Evolutionary conservation across 352 stramenopile species (phyloP), one percentile per base, ranked within the genome.

Genomic region (Phytophthora brassicae): DNA sequence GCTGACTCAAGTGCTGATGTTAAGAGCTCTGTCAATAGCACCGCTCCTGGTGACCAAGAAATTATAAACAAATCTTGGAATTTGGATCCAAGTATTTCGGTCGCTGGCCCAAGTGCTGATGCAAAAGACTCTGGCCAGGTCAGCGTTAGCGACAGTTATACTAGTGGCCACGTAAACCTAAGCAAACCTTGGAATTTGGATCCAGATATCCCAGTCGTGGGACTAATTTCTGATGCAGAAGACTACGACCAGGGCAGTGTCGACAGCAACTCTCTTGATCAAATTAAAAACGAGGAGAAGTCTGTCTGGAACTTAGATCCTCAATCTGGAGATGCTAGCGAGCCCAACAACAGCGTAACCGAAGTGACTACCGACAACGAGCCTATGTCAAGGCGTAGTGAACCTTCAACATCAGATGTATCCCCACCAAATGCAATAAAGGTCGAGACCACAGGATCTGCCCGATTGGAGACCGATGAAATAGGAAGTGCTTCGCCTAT

Each of bases 221-320:
- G 8, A 4, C 26, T 8, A 31, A 4, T 4, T 31, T 4, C 4
- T 31, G 26, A 8, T 9, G 26, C 8, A 31, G 8, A 31, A 4
- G 26, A 9, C 26, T 31, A 4, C 8, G 26, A 8, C 26, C 11
- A 14, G 17, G 35, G 3, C 22, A 44, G 16, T 28, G 39, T 44
- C 3, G 53, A 22, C 2, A 31, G 14, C 13, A 36, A n/a, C 29
- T 41, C 57, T 48, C 42, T 23, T 41, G 19, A 6, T 16, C 31
- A 23, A 2, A 44, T 43, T 22, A 23, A 29, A 22, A 24, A 20
- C 22, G 23, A 26, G 14, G 43, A 52, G 38, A 33, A 20, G 9
- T 42, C n/a, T 22, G 48, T 47, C 7, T 71, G 57, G 64, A 71
- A 67, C 23, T 24, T 71, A 33, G 41, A 64, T 11, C 57, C 57